Evolutionary conservation across 345 rosid genomes (phyloP).

Genomic region (Gossypium australe): DNA sequence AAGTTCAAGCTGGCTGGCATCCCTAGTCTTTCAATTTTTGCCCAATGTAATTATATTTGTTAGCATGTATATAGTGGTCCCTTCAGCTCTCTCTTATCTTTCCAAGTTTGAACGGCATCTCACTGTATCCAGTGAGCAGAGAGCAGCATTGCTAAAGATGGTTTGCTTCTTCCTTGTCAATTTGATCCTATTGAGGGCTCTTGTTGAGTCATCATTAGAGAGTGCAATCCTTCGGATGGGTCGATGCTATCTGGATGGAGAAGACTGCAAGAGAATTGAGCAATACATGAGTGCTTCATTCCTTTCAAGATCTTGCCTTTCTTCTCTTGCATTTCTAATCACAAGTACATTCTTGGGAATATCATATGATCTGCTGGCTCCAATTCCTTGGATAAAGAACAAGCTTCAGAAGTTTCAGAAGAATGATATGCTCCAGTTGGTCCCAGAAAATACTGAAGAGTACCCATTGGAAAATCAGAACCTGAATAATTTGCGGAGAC

Average conservation of each 20-base stretch:
- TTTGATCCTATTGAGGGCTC: constrained; percentile 76
- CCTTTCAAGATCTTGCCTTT: constrained; percentile 84
- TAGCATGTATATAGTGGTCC: constrained; percentile 92
- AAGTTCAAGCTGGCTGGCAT: constrained; percentile 90
- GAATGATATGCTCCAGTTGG: constrained; percentile 96
- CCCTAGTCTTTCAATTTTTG: constrained; percentile 80
- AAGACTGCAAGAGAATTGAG: constrained; percentile 95
- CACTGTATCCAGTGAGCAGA: constrained; percentile 86
- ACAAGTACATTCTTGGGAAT: constrained; percentile 91
- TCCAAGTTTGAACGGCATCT: constrained; percentile 91
- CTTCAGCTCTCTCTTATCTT: constrained; percentile 83
- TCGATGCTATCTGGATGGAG: constrained; percentile 90
- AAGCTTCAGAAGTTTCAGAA: constrained; percentile 76
- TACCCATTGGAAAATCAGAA: constrained; percentile 71
- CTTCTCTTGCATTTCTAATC: constrained; percentile 90
- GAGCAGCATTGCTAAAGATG: constrained; percentile 95
- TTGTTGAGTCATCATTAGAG: constrained; percentile 89
- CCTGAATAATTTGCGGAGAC: constrained; percentile 54
- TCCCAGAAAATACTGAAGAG: constrained; percentile 84
- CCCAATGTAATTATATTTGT: constrained; percentile 86
- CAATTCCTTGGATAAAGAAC: constrained; percentile 96
- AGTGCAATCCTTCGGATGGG: constrained; percentile 82
- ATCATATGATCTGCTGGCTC: constrained; percentile 85
- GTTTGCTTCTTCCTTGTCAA: constrained; percentile 98
- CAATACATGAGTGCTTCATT: constrained; percentile 94